These are phyloP conservation scores for Cinnamomum micranthum DNA, from an alignment of 164 flowering plant genomes.

Conservation along the genomic window DNA sequence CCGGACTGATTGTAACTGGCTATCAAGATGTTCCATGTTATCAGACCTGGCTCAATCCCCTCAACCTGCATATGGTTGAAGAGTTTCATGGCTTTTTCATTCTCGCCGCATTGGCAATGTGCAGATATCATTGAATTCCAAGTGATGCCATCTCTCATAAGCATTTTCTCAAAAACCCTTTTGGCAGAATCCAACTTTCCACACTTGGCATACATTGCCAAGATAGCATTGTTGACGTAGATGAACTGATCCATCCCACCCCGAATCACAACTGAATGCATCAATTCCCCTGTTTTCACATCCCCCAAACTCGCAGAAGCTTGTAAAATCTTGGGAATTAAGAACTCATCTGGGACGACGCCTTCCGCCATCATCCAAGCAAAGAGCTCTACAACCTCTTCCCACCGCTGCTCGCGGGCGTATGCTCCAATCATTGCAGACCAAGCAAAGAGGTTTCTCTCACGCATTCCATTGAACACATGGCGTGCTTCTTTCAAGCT, in stretches of 20 bases:
- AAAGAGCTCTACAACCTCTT: slow-evolving; percentile 20
- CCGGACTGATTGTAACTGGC: slow-evolving; percentile 24
- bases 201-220: slow-evolving; percentile 31
- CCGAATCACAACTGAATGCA: slow-evolving; percentile 19
- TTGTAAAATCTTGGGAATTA: slow-evolving; percentile 24
- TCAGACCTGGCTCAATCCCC: slow-evolving; percentile 22
- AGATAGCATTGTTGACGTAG: slow-evolving; percentile 19
- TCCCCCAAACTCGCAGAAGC: slow-evolving; percentile 25
- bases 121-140: slow-evolving; percentile 35
- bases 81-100: slow-evolving; percentile 17
- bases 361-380: slow-evolving; percentile 21
- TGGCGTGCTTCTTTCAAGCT: slow-evolving; percentile 23
- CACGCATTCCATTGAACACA: slow-evolving; percentile 23
- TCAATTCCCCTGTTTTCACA: slow-evolving; percentile 11
- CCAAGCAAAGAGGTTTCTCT: slow-evolving; percentile 26
- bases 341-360: slow-evolving; percentile 18
- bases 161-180: slow-evolving; percentile 20
- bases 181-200: slow-evolving; percentile 16
- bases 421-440: slow-evolving; percentile 31
- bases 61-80: slow-evolving; percentile 24
- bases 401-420: slow-evolving; percentile 22
- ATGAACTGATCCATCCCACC: slow-evolving; percentile 12
- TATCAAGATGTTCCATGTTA: slow-evolving; percentile 32
- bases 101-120: slow-evolving; percentile 17
- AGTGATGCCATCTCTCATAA: slow-evolving; percentile 16